Percentiles rank a stretch among this genome's conserved stretches.
Conservation (phyloP, 2,329 filamentous ascomycete genomes). For the Colletotrichum camelliae region DNA sequence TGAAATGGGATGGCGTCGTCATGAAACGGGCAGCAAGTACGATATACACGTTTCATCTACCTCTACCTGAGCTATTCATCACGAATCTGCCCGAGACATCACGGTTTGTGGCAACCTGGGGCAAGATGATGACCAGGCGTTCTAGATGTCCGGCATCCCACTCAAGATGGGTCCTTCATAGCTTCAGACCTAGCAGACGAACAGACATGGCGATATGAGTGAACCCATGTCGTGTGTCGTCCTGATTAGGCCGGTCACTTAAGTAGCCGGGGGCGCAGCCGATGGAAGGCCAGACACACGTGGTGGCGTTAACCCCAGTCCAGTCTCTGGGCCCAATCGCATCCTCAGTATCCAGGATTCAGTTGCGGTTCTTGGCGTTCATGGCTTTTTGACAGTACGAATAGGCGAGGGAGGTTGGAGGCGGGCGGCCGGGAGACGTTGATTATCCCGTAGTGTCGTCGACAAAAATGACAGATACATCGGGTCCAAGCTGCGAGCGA, state of each 20-base stretch:
- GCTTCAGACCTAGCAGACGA: background rate
- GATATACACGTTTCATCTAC: background rate
- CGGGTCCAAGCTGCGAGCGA: background rate
- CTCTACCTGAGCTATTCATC: background rate
- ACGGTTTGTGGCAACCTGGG: background rate
- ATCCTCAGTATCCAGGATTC: background rate
- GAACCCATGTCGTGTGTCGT: background rate
- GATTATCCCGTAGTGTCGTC: background rate
- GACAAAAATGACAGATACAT: conserved; percentile 1
- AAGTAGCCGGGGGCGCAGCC: background rate
- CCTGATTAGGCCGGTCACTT: background rate
- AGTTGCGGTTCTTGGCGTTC: background rate
- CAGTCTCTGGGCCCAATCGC: conserved; percentile 13
- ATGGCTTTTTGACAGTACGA: background rate
- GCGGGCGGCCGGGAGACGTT: background rate
- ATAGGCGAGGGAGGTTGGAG: background rate
- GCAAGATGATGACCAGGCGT: background rate
- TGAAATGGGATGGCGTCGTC: background rate
- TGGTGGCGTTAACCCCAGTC: background rate
- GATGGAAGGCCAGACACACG: conserved; percentile 1
- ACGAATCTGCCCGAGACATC: background rate
- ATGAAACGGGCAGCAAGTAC: background rate
- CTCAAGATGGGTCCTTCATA: background rate
- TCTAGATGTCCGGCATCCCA: background rate
- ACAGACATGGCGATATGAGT: background rate